phyloP scores from a whole-genome alignment of 768 basidiomycete genomes.

The Suillus bovinus region DNA sequence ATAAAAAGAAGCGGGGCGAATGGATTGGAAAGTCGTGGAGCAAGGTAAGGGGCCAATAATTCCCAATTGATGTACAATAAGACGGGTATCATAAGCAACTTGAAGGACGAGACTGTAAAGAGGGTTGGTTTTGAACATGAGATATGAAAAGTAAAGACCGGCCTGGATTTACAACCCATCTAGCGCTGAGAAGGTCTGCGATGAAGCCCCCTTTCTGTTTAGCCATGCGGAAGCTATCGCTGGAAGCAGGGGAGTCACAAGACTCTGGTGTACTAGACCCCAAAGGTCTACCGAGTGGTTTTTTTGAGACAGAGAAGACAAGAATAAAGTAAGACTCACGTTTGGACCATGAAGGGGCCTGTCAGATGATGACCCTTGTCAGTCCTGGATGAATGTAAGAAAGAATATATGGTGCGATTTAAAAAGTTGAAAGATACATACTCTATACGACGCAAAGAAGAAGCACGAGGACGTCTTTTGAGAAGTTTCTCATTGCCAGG shows the following conservation, averaged over 20 bases:
- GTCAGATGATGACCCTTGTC: conserved; percentile 62
- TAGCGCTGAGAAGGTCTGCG: conserved; percentile 50
- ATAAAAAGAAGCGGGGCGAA: conserved; percentile 72
- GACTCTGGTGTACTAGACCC: conserved; percentile 40
- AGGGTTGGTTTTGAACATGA: background rate
- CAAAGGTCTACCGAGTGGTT: conserved; percentile 34
- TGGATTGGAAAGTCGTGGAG: conserved; percentile 61
- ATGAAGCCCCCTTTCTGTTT: conserved; percentile 38
- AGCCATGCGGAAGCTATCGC: conserved; percentile 22
- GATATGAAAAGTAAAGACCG: conserved; percentile 21
- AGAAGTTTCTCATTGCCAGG: conserved; percentile 5
- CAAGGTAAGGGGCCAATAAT: conserved; percentile 46
- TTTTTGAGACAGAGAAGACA: background rate
- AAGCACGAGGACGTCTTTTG: conserved; percentile 12
- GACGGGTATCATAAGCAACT: conserved; percentile 60
- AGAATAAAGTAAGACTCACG: conserved; percentile 40
- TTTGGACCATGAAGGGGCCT: conserved; percentile 63
- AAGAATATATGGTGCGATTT: conserved; percentile 2
- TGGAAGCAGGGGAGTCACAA: conserved; percentile 32
- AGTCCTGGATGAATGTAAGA: conserved; percentile 36
- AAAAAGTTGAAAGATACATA: conserved; percentile 24
- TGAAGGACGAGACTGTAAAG: conserved; percentile 60
- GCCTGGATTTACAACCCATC: conserved; percentile 82
- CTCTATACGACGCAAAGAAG: conserved; percentile 26
- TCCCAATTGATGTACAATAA: conserved; percentile 69